Base-by-base conservation (phyloP, 2,329 filamentous ascomycete species). In the Botrytis deweyae region DNA sequence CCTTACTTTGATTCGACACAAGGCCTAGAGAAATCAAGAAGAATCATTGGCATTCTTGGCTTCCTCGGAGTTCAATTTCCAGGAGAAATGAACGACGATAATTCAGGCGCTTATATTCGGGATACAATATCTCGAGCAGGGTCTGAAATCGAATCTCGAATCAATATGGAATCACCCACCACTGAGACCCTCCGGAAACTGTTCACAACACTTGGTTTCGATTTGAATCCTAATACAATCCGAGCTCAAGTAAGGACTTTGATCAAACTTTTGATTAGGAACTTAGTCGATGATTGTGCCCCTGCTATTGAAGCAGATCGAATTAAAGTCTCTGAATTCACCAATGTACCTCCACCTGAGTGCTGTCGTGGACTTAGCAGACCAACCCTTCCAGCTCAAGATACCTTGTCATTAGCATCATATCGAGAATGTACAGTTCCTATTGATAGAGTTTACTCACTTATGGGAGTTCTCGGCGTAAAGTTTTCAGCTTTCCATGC, bases 401-500 rank as follows among this genome's bases (percentile, higher is more conserved):
- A 78, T 44, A 76, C 79, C 25, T 76, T 82, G 73, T 75, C 77
- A 10, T 76, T 80, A 3, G 77, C 80, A 33, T 78, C 76, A 29
- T 73, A 76, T 40, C 77, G 80, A 33, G 65, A 77, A 38, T 78
- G 78, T 10, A 80, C 80, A 1, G 77, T 81, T 29, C 74, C 75
- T 20, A 79, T 78, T 4, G 81, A 81, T 73, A 67, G 75, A n/a
- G 78, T 79, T 9, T 82, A 81, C 64, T 80, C 80, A 14, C 73
- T 81, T n/a, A 82, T 82, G 81, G 81, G 81, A 16, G 76, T 82
- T 63, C 76, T 81, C 16, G 79, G 77, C 8, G 81, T 82, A 14
- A 78, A 79, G 14, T 81, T 80, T 72, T 78, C 79, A 14, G 78
- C 79, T 10, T 82, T 82, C 62, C 75, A 77, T 14, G 80, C 81